These are phyloP conservation scores for Trichophyton mentagrophytes DNA, from an alignment of 2,329 filamentous ascomycete species.

Conservation along the genomic window DNA sequence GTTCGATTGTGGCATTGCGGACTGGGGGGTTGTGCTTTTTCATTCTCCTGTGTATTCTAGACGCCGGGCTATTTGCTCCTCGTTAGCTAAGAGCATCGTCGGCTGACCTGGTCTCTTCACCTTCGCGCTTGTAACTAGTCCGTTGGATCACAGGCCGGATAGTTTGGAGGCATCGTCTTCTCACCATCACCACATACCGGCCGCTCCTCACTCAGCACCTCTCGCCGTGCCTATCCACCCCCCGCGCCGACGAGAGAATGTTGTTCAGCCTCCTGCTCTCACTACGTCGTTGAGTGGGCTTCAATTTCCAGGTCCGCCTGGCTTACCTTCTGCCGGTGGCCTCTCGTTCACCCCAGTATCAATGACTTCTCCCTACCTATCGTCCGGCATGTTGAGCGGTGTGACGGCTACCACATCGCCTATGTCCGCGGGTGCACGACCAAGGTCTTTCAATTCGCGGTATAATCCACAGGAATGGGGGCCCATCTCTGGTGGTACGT, in stretches of 20 bases:
- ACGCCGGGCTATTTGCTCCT: background rate
- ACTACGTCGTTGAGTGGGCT: constrained; percentile 29
- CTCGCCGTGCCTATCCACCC: constrained; percentile 19
- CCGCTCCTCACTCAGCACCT: constrained; percentile 17
- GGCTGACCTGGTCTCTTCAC: background rate
- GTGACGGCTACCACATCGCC: constrained; percentile 20
- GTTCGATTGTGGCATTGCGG: background rate
- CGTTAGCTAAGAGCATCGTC: background rate
- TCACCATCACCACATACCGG: constrained; percentile 9
- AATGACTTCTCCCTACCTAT: constrained; percentile 25
- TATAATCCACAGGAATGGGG: constrained; percentile 41
- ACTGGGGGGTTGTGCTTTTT: background rate
- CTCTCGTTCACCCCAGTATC: constrained; percentile 14
- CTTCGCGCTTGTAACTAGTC: background rate
- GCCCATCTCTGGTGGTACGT: constrained; percentile 20
- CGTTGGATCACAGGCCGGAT: background rate
- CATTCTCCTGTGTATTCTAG: background rate
- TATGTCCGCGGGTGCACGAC: constrained; percentile 34
- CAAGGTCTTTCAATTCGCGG: constrained; percentile 29
- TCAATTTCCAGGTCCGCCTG: constrained; percentile 25
- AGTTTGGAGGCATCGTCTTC: constrained; percentile 4
- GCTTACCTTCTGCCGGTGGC: constrained; percentile 18
- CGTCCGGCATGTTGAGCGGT: constrained; percentile 19
- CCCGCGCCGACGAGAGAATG: constrained; percentile 30
- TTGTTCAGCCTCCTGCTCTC: constrained; percentile 30